Base-by-base conservation (phyloP, 768 basidiomycete genomes). In the Lyophyllum atratum region DNA sequence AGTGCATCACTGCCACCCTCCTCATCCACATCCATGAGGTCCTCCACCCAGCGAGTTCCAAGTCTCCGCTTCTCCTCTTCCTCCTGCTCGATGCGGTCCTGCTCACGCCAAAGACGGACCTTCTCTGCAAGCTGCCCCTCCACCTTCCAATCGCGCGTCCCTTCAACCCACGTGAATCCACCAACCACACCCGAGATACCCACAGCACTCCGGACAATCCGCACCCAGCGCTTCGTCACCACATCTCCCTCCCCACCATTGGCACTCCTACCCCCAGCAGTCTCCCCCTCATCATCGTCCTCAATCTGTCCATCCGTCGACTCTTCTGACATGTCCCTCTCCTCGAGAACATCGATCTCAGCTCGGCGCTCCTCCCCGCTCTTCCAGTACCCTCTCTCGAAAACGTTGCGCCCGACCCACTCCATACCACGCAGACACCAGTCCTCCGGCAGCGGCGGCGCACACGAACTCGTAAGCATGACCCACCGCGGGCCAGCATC, bases 361-460 rank as follows among this genome's bases (percentile, higher is more conserved):
- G 76, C 73, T 59, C 72, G 71, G 39, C 81, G 78, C 55, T 87
- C 86, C 50, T 87, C 89, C 29, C 82, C 83, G n/a, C 78, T 77
- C 67, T 89, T 92, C 97, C 97, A 99, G 70, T 89, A 98, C 0
- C 95, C 96, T 39, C 92, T 85, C 70, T 96, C 94, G 68, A 90
- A 98, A 15, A 98, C 87, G 59, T 85, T 85, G 56, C 93, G 80
- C 6, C 92, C 90, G 3, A 93, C 89, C 97, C 97, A 99, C 64
- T 95, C 95, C 87, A 95, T 93, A 1, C 97, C 97, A 29, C 97
- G 83, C 62, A 98, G 69, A 65, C 90, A 92, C 94, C 95, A 98
- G 66, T 98, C 97, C 71, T 99, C 97, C 0, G 91, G 82, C 1
- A 98, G 75, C 0, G 92, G 87, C 0, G 87, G 86, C 21, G 82